phyloP scores from a whole-genome alignment of 73 alveolate species.

The Strombidium stylifer region DNA sequence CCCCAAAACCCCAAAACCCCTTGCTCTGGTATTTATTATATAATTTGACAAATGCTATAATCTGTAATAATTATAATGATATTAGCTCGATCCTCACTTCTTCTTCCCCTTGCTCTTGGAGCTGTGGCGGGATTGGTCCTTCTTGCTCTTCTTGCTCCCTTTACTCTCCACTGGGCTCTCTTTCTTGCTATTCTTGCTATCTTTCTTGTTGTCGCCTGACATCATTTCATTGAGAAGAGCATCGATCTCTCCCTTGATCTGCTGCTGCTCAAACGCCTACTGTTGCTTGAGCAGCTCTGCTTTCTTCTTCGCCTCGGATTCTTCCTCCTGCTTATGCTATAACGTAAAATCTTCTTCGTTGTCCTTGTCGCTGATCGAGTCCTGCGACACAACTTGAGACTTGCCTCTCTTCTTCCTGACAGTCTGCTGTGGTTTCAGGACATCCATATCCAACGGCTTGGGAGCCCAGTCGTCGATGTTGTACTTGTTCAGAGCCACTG shows the following conservation, averaged over 20 bases:
- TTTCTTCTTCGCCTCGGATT: not conserved
- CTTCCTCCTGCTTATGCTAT: not conserved
- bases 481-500: too few species aligned
- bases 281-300: not conserved
- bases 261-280: not conserved
- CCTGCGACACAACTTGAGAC: not conserved
- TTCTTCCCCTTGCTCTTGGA: not conserved
- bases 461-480: too few species aligned
- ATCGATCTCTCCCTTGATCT: not conserved
- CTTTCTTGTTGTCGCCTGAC: too few species aligned
- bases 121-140: not conserved
- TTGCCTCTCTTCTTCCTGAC: not conserved
- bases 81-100: not conserved
- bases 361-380: not conserved
- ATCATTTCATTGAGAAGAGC: too few species aligned
- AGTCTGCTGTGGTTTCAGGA: too few species aligned
- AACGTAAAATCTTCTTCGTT: not conserved
- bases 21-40: not conserved
- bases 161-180: too few species aligned
- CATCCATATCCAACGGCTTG: too few species aligned
- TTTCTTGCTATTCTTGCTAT: too few species aligned
- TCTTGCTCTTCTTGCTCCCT: too few species aligned
- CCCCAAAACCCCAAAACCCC: not conserved
- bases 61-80: not conserved
- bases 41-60: not conserved